A percentile compares a stretch with the other conserved stretches of the same genome.
These are phyloP conservation scores for Chaetoceros tenuissimus DNA, from an alignment of 108 stramenopile species.

Conservation along the genomic window DNA sequence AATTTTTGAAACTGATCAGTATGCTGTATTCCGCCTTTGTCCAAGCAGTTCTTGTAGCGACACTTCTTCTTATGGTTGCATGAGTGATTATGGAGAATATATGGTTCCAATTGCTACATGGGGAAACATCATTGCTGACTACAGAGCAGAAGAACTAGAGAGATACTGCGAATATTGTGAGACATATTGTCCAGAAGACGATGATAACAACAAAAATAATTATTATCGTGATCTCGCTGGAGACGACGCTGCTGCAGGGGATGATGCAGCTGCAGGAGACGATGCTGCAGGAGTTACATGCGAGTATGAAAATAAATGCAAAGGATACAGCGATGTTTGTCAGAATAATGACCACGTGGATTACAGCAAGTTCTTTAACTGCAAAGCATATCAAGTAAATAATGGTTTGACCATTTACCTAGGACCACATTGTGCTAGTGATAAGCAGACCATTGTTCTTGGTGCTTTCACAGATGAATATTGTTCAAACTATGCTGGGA, in stretches of 20 bases:
- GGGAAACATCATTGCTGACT: conserved; percentile 55
- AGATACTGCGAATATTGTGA: conserved; percentile 44
- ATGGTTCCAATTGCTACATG: conserved; percentile 60
- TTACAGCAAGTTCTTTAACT: conserved; percentile 24
- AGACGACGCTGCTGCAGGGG: conserved; percentile 20
- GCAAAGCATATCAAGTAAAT: conserved; percentile 26
- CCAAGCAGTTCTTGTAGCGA: conserved; percentile 43
- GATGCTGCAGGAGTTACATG: conserved; percentile 16
- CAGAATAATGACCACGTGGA: conserved; percentile 25
- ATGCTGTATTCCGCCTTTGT: conserved; percentile 78
- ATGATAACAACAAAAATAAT: conserved; percentile 5
- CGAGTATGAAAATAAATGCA: conserved; percentile 23
- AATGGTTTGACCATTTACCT: conserved; percentile 43
- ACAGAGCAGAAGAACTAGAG: conserved; percentile 42
- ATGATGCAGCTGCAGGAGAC: conserved; percentile 18
- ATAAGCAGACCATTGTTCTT: conserved; percentile 54
- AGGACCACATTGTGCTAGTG: conserved; percentile 56
- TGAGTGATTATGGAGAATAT: conserved; percentile 63
- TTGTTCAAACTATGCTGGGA: conserved; percentile 55
- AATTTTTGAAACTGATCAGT: conserved; percentile 57
- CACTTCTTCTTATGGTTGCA: conserved; percentile 49
- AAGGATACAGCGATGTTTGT: conserved; percentile 30
- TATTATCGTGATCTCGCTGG: conserved; percentile 8
- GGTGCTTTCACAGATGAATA: conserved; percentile 69
- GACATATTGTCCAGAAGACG: background rate